Evolutionary conservation across 305 asterid species (phyloP).

Genomic region (Fraxinus dipetala): DNA sequence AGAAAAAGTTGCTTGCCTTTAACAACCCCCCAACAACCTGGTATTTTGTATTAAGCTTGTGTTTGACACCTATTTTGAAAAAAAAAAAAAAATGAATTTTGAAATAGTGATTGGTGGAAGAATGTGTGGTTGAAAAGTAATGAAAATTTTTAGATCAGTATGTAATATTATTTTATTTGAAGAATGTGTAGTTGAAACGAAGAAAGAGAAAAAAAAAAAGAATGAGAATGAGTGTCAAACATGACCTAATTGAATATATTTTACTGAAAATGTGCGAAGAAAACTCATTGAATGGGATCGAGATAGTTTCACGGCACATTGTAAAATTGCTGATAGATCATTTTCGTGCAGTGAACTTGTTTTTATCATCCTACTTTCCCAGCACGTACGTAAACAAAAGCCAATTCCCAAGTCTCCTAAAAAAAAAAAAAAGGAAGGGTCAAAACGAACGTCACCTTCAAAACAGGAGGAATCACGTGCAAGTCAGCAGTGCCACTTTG

Average conservation of each 20-base stretch:
- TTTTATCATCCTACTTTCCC: neutral
- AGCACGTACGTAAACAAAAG: neutral
- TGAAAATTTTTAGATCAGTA: too few relatives aligned
- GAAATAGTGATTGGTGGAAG: too few relatives aligned
- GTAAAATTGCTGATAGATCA: neutral
- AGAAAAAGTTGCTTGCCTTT: neutral
- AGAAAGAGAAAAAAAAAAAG: too few relatives aligned
- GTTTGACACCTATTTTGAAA: too few relatives aligned
- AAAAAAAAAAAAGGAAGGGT: neutral
- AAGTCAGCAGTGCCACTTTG: conserved; percentile 1
- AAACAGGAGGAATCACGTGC: conserved; percentile 12
- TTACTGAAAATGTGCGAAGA: neutral
- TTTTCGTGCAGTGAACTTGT: neutral
- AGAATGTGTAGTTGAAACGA: too few relatives aligned
- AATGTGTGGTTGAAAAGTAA: too few relatives aligned
- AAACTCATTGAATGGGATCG: neutral
- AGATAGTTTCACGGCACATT: neutral
- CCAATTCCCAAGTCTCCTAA: neutral
- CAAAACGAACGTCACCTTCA: neutral
- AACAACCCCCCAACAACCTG: neutral
- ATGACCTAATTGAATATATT: neutral
- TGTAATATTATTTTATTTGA: too few relatives aligned
- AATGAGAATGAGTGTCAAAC: too few relatives aligned
- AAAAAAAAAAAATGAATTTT: too few relatives aligned
- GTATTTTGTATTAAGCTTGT: too few relatives aligned